phyloP scores from a whole-genome alignment of 1,284 basidiomycete species.

The Trichosporon ovoides region DNA sequence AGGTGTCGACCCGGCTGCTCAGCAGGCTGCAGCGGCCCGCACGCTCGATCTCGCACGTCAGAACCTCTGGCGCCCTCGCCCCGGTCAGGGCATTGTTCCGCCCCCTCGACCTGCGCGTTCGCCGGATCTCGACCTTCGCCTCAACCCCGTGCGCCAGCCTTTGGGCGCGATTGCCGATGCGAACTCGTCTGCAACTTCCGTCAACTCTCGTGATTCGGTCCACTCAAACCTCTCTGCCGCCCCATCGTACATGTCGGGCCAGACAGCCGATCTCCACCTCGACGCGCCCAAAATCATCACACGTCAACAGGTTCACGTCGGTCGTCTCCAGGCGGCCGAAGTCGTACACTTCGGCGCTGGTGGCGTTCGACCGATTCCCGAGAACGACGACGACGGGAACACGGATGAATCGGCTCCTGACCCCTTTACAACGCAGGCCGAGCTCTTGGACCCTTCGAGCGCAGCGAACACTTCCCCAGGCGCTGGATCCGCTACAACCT shows the following conservation, averaged over 20 bases:
- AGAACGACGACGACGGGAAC: constrained; percentile 4
- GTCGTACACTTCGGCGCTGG: constrained; percentile 40
- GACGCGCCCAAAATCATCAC: constrained; percentile 50
- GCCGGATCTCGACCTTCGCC: constrained; percentile 46
- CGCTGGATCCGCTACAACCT: neutral
- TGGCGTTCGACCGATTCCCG: neutral
- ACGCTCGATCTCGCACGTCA: constrained; percentile 43
- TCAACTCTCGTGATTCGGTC: constrained; percentile 32
- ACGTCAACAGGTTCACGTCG: constrained; percentile 44
- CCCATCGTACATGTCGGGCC: constrained; percentile 45
- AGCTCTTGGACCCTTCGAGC: neutral
- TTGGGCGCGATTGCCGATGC: constrained; percentile 9
- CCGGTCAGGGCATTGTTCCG: constrained; percentile 16
- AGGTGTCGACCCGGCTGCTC: neutral
- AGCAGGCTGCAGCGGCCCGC: constrained; percentile 29
- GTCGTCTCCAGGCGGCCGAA: constrained; percentile 46
- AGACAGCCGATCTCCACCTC: constrained; percentile 40
- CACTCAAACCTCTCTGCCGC: constrained; percentile 33
- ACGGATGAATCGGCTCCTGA: neutral
- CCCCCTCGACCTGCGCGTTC: constrained; percentile 45
- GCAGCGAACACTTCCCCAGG: neutral
- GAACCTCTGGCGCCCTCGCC: constrained; percentile 33
- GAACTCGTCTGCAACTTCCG: constrained; percentile 4
- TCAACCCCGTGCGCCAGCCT: constrained; percentile 25
- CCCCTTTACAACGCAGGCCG: constrained; percentile 15